These are phyloP conservation scores for Plasmodium coatneyi DNA, from an alignment of 169 alveolate genomes.

Conservation along the genomic window DNA sequence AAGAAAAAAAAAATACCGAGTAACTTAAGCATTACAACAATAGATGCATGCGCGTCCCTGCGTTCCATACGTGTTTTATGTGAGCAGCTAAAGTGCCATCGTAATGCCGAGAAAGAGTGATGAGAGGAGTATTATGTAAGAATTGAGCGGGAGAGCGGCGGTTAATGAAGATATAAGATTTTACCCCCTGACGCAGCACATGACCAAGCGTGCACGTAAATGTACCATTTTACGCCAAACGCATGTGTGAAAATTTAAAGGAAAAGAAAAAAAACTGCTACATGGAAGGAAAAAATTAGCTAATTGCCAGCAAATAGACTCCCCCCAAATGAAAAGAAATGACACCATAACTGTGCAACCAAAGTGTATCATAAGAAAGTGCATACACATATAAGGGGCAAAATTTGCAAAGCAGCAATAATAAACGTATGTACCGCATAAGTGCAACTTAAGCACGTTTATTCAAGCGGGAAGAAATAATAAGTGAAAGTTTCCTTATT, in stretches of 20 bases:
- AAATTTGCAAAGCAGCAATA: background rate
- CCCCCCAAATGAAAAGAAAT: background rate
- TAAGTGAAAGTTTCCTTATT: background rate
- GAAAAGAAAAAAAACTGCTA: background rate
- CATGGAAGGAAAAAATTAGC: background rate
- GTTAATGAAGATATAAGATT: background rate
- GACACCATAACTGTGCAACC: background rate
- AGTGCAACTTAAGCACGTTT: background rate
- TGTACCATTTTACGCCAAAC: background rate
- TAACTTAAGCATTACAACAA: background rate
- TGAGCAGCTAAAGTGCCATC: background rate
- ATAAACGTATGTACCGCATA: background rate
- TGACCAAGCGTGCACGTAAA: background rate
- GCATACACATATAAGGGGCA: background rate
- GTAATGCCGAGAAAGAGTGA: background rate
- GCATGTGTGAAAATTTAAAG: background rate
- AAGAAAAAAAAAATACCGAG: slow-evolving; percentile 5
- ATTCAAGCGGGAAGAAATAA: background rate
- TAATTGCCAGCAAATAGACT: background rate
- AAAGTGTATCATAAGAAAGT: background rate
- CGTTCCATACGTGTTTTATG: background rate
- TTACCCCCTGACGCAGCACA: background rate
- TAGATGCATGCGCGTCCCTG: background rate
- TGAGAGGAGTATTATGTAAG: background rate
- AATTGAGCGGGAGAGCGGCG: background rate